Conservation (phyloP, 2,329 filamentous ascomycete species). For the Curvularia lunata region DNA sequence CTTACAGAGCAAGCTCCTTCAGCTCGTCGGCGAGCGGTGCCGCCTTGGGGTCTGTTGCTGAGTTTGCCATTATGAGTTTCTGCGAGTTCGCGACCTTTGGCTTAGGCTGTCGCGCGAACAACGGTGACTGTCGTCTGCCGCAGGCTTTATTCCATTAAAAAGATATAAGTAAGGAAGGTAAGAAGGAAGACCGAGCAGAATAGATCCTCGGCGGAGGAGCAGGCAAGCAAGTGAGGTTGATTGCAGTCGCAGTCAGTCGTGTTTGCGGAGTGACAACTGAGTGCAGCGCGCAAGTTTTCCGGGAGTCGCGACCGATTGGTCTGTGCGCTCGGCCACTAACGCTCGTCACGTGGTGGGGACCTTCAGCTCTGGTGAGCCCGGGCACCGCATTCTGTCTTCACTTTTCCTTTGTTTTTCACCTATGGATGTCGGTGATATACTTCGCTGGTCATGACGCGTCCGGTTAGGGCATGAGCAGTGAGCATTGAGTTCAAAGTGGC, state of each 20-base stretch:
- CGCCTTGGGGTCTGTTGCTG: conserved; percentile 37
- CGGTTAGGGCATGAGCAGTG: conserved; percentile 1
- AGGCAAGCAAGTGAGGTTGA: conserved; percentile 12
- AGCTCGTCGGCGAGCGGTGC: conserved; percentile 45
- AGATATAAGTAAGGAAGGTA: not conserved
- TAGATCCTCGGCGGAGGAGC: conserved; percentile 5
- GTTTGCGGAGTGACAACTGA: conserved; percentile 22
- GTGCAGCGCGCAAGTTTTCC: conserved; percentile 22
- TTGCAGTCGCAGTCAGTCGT: conserved; percentile 16
- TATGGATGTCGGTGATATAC: not conserved
- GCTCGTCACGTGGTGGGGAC: conserved; percentile 9
- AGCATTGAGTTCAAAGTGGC: not conserved
- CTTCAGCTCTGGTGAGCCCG: not conserved
- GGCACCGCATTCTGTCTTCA: not conserved
- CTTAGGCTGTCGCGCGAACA: conserved; percentile 34
- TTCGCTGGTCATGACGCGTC: not conserved
- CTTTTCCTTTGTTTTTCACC: not conserved
- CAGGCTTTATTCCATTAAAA: conserved; percentile 34
- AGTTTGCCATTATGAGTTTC: conserved; percentile 38
- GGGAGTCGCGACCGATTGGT: conserved; percentile 26
- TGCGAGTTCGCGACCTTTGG: conserved; percentile 22
- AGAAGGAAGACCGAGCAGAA: conserved; percentile 1
- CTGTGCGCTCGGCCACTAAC: conserved; percentile 13
- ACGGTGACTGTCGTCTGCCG: conserved; percentile 15
- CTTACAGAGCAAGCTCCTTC: conserved; percentile 43